Evolutionary conservation across 345 rosid genomes (phyloP).

Genomic region (Cardiospermum halicacabum): DNA sequence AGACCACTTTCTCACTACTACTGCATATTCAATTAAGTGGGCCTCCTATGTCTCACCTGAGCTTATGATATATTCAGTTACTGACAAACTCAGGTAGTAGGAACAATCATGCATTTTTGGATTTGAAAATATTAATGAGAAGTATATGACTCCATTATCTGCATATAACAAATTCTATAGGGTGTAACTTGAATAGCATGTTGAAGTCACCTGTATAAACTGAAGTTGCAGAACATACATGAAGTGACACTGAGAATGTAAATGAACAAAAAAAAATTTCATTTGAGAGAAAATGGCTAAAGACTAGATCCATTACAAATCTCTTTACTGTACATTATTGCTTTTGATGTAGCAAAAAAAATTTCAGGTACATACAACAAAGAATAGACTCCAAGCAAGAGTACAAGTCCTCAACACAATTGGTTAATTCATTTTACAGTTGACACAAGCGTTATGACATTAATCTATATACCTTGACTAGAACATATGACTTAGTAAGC

Average conservation of each 20-base stretch:
- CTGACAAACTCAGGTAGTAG: too few species aligned
- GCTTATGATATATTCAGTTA: too few species aligned
- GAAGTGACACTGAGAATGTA: neutral
- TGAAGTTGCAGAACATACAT: too few species aligned
- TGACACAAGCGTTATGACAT: slow-evolving; percentile 17
- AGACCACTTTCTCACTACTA: neutral
- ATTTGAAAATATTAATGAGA: too few species aligned
- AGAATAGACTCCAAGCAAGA: slow-evolving; percentile 21
- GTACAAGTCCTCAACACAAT: slow-evolving; percentile 7
- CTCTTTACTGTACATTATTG: slow-evolving; percentile 20
- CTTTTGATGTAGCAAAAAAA: slow-evolving; percentile 12
- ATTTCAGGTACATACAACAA: slow-evolving; percentile 21
- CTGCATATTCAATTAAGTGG: too few species aligned
- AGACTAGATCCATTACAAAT: slow-evolving; percentile 9
- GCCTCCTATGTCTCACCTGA: too few species aligned
- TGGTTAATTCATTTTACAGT: slow-evolving; percentile 30
- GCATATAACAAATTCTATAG: too few species aligned
- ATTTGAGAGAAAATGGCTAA: slow-evolving; percentile 10
- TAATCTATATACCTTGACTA: slow-evolving; percentile 22
- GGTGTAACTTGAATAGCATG: too few species aligned
- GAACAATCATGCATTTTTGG: too few species aligned
- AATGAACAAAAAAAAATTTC: slow-evolving; percentile 2
- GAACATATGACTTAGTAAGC: slow-evolving; percentile 12
- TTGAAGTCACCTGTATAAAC: too few species aligned
- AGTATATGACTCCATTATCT: too few species aligned